A percentile compares a stretch with the other conserved stretches of the same genome.
Evolutionary conservation across 2,329 filamentous ascomycete genomes (phyloP).

Genomic region (Penicillium psychrosexuale): DNA sequence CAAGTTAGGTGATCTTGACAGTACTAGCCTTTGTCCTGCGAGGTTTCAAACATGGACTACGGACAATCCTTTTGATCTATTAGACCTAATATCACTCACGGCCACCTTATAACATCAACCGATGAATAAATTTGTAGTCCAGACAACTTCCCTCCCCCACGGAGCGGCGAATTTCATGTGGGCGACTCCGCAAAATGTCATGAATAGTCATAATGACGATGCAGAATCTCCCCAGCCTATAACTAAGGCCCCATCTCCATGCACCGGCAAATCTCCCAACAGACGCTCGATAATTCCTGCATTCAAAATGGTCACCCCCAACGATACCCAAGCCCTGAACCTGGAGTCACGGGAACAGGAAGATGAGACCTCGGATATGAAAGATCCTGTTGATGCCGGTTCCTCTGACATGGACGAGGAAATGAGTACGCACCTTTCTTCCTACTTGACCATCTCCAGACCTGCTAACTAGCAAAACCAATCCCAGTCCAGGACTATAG

Average conservation of each 20-base stretch:
- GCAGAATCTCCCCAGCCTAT: neutral
- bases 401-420: slow-evolving; percentile 1
- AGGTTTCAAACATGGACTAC: no score
- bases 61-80: no score
- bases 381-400: neutral
- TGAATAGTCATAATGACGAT: slow-evolving; percentile 7
- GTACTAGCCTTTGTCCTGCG: neutral
- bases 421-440: neutral
- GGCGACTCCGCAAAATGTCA: neutral
- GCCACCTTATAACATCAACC: neutral
- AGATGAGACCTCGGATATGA: neutral
- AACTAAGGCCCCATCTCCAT: neutral
- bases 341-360: neutral
- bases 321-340: neutral
- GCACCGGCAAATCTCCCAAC: neutral
- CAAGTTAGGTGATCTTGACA: neutral
- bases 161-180: neutral
- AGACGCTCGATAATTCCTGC: neutral
- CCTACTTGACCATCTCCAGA: neutral
- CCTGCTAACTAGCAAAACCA: neutral
- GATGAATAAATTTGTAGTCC: neutral
- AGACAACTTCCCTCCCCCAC: neutral
- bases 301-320: neutral
- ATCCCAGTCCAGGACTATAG: slow-evolving; percentile 15
- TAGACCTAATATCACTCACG: no score